phyloP scores from a whole-genome alignment of 2,329 filamentous ascomycete genomes.

The Ophiobolus disseminans region DNA sequence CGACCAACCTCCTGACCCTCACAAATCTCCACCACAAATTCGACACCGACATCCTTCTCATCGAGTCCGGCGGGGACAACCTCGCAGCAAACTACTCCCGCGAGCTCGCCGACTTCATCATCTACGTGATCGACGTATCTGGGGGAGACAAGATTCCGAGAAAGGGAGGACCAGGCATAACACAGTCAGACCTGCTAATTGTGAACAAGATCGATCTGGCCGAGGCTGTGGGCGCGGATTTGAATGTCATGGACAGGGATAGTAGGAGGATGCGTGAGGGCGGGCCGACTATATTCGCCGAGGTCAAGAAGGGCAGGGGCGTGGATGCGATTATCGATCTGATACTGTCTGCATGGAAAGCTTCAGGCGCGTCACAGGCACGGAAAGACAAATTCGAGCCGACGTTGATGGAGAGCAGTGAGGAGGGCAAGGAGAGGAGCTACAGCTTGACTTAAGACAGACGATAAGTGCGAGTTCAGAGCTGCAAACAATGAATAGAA shows the following conservation, averaged over 20 bases:
- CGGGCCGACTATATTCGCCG: slow-evolving; percentile 92
- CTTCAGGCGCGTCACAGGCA: slow-evolving; percentile 71
- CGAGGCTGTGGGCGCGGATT: slow-evolving; percentile 85
- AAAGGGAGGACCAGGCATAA: slow-evolving; percentile 96
- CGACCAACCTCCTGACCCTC: slow-evolving; percentile 87
- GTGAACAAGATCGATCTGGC: slow-evolving; percentile 98
- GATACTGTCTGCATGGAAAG: slow-evolving; percentile 91
- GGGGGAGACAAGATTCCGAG: slow-evolving; percentile 96
- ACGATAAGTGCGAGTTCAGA: too few relatives aligned
- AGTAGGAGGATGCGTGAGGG: slow-evolving; percentile 93
- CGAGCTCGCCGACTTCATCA: slow-evolving; percentile 95
- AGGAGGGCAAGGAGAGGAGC: slow-evolving; percentile 20
- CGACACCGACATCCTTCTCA: slow-evolving; percentile 82
- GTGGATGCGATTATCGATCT: slow-evolving; percentile 87
- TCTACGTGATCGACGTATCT: slow-evolving; percentile 97
- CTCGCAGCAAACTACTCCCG: slow-evolving; percentile 95
- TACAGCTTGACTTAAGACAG: slow-evolving; percentile 14
- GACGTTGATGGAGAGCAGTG: slow-evolving; percentile 39
- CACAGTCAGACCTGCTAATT: slow-evolving; percentile 89
- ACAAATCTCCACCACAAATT: slow-evolving; percentile 87
- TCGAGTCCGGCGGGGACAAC: slow-evolving; percentile 96
- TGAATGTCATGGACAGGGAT: slow-evolving; percentile 93
- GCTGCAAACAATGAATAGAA: too few relatives aligned
- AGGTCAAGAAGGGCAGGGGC: slow-evolving; percentile 91
- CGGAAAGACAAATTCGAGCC: slow-evolving; percentile 43